Evolutionary conservation across 192 early-diverging fungal species (phyloP).

Genomic region (Pilobolus umbonatus): DNA sequence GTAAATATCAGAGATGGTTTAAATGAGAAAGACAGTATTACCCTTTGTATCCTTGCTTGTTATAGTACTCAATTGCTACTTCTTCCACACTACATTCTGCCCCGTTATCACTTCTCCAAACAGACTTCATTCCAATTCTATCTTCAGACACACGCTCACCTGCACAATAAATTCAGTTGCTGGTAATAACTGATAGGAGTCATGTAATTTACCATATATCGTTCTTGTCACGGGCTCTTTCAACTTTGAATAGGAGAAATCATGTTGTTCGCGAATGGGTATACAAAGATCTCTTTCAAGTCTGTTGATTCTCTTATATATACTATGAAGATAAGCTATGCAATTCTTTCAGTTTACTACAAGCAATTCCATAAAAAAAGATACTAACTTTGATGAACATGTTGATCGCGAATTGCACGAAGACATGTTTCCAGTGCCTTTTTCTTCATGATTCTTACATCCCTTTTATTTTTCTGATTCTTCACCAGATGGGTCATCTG

Average conservation of each 20-base stretch:
- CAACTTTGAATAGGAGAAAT: slow-evolving; percentile 42
- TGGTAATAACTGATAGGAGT: neutral
- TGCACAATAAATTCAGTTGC: neutral
- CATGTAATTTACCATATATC: slow-evolving; percentile 25
- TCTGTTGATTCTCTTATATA: slow-evolving; percentile 41
- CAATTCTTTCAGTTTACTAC: neutral
- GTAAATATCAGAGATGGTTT: neutral
- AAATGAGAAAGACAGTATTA: neutral
- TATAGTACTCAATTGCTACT: slow-evolving; percentile 59
- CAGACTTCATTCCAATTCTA: slow-evolving; percentile 40
- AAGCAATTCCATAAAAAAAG: neutral
- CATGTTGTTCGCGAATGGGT: slow-evolving; percentile 42
- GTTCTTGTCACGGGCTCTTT: slow-evolving; percentile 33
- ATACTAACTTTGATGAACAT: slow-evolving; percentile 50
- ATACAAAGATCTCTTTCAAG: slow-evolving; percentile 42
- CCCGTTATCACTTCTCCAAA: slow-evolving; percentile 45
- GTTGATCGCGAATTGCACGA: slow-evolving; percentile 51
- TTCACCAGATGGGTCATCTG: slow-evolving; percentile 47
- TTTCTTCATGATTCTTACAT: slow-evolving; percentile 21
- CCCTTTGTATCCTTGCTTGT: slow-evolving; percentile 55
- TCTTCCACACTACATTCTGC: slow-evolving; percentile 63
- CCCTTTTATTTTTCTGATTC: neutral
- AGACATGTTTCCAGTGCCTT: slow-evolving; percentile 52
- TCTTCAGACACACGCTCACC: slow-evolving; percentile 29
- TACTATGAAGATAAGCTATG: slow-evolving; percentile 35